Percentiles rank a stretch among this genome's conserved stretches.
Evolutionary conservation across 768 basidiomycete genomes (phyloP).

Genomic region (Boletus insuetus): DNA sequence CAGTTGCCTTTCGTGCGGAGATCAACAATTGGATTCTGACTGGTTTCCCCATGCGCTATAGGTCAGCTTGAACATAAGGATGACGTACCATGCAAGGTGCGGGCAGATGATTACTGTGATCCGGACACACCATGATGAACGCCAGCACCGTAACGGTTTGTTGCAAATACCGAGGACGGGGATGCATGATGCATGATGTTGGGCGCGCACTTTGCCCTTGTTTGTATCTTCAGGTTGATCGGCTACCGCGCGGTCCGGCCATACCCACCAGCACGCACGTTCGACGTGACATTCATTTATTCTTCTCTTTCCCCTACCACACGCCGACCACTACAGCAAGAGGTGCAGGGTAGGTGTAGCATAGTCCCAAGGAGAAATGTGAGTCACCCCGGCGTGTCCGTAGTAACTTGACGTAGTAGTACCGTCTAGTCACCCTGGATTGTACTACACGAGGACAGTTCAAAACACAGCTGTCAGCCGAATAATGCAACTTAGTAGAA

Average conservation of each 20-base stretch:
- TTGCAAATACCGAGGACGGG: neutral
- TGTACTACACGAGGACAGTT: conserved; percentile 7
- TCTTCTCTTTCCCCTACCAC: conserved; percentile 7
- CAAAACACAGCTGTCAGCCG: neutral
- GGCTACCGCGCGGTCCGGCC: conserved; percentile 11
- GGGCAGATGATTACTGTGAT: conserved; percentile 3
- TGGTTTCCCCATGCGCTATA: neutral
- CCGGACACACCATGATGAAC: neutral
- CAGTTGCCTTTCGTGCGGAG: neutral
- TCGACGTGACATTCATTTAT: conserved; percentile 1
- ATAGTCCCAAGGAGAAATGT: conserved; percentile 6
- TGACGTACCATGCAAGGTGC: conserved; percentile 4
- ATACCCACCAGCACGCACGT: conserved; percentile 6
- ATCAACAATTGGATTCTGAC: neutral
- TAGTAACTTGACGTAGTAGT: neutral
- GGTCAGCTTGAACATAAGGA: neutral
- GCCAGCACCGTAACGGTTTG: conserved; percentile 3
- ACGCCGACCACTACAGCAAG: conserved; percentile 3
- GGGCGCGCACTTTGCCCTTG: neutral
- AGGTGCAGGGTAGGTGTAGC: neutral
- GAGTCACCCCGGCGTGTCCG: neutral
- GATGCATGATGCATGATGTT: conserved; percentile 8
- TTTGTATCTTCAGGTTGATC: conserved; percentile 13
- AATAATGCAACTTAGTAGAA: no score
- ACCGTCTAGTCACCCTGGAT: neutral